phyloP scores from a whole-genome alignment of 352 stramenopile genomes.

The Elongisporangium undulatum region DNA sequence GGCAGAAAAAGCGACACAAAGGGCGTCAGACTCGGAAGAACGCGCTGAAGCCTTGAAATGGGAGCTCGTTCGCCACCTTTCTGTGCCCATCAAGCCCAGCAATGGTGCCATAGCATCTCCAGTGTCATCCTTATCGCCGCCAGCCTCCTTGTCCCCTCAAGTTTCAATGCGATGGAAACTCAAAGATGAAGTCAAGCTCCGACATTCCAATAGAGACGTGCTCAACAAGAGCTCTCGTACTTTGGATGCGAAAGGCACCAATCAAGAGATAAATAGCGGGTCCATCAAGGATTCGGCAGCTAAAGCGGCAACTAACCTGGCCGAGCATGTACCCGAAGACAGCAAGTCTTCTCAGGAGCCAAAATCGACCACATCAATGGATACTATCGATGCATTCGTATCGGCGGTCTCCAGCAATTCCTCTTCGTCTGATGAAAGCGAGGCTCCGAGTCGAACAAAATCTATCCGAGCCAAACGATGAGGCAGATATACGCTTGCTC shows the following conservation, averaged over 20 bases:
- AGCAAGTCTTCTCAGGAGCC: not conserved
- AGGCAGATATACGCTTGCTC: not conserved
- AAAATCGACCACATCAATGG: not conserved
- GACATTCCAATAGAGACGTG: constrained; percentile 10
- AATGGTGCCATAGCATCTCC: not conserved
- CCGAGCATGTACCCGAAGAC: not conserved
- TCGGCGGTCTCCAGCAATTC: not conserved
- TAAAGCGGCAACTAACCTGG: not conserved
- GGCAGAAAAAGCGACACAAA: constrained; percentile 30
- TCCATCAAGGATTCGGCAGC: not conserved
- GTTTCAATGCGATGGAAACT: constrained; percentile 49
- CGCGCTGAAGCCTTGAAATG: constrained; percentile 71
- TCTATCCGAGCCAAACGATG: not conserved
- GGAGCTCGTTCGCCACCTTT: constrained; percentile 61
- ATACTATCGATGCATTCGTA: not conserved
- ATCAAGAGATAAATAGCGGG: too few species aligned
- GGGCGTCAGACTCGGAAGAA: constrained; percentile 41
- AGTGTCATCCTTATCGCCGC: constrained; percentile 7
- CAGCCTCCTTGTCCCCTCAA: constrained; percentile 18
- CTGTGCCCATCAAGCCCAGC: constrained; percentile 9
- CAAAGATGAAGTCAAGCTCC: constrained; percentile 39
- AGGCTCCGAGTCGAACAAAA: not conserved
- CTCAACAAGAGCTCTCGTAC: not conserved
- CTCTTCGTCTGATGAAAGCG: not conserved
- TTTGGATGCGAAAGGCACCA: not conserved